These are phyloP conservation scores for Corchorus olitorius DNA, from an alignment of 345 rosid species.

Conservation along the genomic window DNA sequence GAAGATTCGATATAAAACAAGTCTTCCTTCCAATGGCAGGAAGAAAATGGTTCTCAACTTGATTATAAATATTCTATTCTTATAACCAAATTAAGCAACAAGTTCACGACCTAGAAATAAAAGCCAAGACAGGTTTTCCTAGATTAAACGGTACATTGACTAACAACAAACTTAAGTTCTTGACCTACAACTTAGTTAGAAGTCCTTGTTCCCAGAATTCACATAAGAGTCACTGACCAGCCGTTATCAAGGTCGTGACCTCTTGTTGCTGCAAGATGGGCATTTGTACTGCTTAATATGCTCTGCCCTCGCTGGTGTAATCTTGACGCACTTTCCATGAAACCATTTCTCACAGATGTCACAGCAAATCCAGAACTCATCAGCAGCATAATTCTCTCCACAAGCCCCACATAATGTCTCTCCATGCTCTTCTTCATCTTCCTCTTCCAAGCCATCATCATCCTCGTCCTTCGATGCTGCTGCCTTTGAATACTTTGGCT, in stretches of 20 bases:
- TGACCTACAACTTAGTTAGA: slow-evolving; percentile 53
- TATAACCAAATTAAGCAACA: slow-evolving; percentile 27
- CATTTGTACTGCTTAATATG: slow-evolving; percentile 94
- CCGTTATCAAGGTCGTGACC: slow-evolving; percentile 54
- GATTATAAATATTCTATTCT: slow-evolving; percentile 27
- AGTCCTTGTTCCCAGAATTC: slow-evolving; percentile 44
- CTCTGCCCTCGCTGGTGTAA: slow-evolving; percentile 91
- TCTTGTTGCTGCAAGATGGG: slow-evolving; percentile 95
- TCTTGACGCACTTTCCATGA: slow-evolving; percentile 85
- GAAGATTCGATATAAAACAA: slow-evolving; percentile 16
- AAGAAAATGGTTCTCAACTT: slow-evolving; percentile 26
- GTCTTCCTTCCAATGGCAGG: slow-evolving; percentile 20
- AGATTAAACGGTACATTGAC: slow-evolving; percentile 31
- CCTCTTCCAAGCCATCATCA: slow-evolving; percentile 58
- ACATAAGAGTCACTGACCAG: slow-evolving; percentile 13
- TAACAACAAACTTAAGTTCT: slow-evolving; percentile 31
- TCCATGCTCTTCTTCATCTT: slow-evolving; percentile 60
- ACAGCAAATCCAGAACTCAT: slow-evolving; percentile 77
- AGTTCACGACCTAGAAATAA: slow-evolving; percentile 31
- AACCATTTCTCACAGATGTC: slow-evolving; percentile 72
- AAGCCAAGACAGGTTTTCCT: slow-evolving; percentile 36
- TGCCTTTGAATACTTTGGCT: slow-evolving; percentile 43
- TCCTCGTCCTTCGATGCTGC: slow-evolving; percentile 50
- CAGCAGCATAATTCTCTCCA: slow-evolving; percentile 56
- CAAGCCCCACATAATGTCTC: slow-evolving; percentile 70